Evolutionary conservation across 192 early-diverging fungal species (phyloP).

Genomic region (Chytriomyces sp.): DNA sequence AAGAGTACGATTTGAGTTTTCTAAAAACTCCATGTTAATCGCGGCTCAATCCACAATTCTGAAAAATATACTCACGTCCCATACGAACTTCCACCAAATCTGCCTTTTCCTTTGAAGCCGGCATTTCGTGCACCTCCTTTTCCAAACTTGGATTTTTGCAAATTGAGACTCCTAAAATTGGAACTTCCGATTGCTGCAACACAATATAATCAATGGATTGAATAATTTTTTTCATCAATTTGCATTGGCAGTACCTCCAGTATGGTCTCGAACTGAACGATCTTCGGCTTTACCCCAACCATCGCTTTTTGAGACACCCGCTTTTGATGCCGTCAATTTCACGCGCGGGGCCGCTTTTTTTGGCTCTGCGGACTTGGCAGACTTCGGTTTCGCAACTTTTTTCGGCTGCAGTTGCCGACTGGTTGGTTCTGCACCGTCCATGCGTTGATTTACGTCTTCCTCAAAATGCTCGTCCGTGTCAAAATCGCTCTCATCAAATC

Average conservation of each 20-base stretch:
- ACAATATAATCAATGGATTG: too few relatives aligned
- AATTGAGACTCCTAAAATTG: conserved; percentile 30
- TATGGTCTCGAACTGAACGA: neutral
- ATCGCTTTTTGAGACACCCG: too few relatives aligned
- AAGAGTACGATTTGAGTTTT: neutral
- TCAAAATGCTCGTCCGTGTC: neutral
- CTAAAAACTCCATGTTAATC: neutral
- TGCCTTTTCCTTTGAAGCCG: neutral
- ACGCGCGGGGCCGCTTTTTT: neutral
- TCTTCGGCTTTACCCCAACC: conserved; percentile 33
- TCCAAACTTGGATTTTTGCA: conserved; percentile 33
- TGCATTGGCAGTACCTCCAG: neutral
- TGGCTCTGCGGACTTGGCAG: too few relatives aligned
- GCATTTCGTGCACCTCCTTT: neutral
- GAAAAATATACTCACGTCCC: neutral
- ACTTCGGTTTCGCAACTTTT: too few relatives aligned
- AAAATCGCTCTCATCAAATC: neutral
- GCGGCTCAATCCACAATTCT: neutral
- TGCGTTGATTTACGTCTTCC: neutral
- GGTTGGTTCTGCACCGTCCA: neutral
- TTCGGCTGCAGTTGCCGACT: neutral
- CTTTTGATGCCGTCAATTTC: neutral
- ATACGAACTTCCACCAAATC: conserved; percentile 5
- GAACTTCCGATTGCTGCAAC: conserved; percentile 39
- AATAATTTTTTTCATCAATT: too few relatives aligned